Evolutionary conservation across 176 grass and related monocot species (phyloP).

Genomic region (Puccinellia tenuiflora): DNA sequence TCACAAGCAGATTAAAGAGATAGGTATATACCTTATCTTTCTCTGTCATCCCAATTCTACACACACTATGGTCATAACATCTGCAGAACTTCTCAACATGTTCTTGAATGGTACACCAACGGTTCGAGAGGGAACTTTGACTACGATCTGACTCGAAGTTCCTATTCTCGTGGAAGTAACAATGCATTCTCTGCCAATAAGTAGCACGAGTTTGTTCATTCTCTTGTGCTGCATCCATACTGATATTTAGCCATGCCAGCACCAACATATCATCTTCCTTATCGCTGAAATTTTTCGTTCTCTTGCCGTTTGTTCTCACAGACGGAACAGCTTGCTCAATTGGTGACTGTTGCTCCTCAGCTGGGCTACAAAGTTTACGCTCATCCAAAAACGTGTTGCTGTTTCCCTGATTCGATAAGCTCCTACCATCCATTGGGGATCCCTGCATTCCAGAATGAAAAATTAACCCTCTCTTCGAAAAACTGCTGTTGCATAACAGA

Average conservation of each 20-base stretch:
- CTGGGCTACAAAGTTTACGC: background rate
- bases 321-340: background rate
- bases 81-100: background rate
- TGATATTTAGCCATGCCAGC: conserved; percentile 7
- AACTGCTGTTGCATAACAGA: background rate
- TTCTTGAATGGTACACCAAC: conserved; percentile 8
- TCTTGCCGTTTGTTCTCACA: background rate
- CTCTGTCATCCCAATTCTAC: background rate
- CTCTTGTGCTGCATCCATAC: background rate
- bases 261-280: conserved; percentile 9
- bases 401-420: background rate
- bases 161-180: conserved; percentile 11
- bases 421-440: background rate
- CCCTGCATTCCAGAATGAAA: background rate
- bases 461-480: background rate
- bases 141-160: background rate
- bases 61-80: background rate
- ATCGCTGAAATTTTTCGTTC: background rate
- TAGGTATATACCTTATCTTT: conserved; percentile 8
- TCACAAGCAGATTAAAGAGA: background rate
- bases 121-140: background rate
- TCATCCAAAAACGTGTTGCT: background rate
- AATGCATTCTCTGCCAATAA: conserved; percentile 10
- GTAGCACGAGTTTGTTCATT: background rate
- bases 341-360: background rate